Conservation (phyloP, 768 basidiomycete genomes). For the Ramaria rubella region DNA sequence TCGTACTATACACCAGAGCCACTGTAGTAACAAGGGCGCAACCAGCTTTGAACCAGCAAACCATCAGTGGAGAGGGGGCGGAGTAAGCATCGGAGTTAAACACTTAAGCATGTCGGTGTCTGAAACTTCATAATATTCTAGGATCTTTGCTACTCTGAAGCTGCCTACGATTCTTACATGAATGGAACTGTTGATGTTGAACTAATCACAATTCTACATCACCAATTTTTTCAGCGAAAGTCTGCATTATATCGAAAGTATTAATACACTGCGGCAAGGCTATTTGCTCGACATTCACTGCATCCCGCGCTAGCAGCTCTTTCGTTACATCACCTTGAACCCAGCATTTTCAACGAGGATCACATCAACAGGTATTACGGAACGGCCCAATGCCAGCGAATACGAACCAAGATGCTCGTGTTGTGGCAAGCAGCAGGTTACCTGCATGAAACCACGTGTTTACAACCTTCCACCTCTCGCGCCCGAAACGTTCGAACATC, state of each 20-base stretch:
- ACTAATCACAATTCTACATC: too few species aligned
- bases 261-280: too few species aligned
- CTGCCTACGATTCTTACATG: too few species aligned
- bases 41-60: neutral
- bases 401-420: neutral
- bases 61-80: too few species aligned
- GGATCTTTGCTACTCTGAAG: too few species aligned
- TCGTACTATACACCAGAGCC: neutral
- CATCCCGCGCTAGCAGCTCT: neutral
- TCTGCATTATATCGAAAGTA: too few species aligned
- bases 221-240: too few species aligned
- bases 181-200: too few species aligned
- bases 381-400: neutral
- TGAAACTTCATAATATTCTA: too few species aligned
- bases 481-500: conserved; percentile 7
- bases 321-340: neutral
- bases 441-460: conserved; percentile 6
- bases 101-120: too few species aligned
- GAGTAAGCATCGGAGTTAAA: too few species aligned
- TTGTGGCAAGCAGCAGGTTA: neutral
- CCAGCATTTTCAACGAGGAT: neutral
- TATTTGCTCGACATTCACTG: neutral
- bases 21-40: neutral
- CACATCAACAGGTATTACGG: neutral
- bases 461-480: conserved; percentile 5